phyloP scores from a whole-genome alignment of 169 alveolate genomes.

The Eimeria falciformis region DNA sequence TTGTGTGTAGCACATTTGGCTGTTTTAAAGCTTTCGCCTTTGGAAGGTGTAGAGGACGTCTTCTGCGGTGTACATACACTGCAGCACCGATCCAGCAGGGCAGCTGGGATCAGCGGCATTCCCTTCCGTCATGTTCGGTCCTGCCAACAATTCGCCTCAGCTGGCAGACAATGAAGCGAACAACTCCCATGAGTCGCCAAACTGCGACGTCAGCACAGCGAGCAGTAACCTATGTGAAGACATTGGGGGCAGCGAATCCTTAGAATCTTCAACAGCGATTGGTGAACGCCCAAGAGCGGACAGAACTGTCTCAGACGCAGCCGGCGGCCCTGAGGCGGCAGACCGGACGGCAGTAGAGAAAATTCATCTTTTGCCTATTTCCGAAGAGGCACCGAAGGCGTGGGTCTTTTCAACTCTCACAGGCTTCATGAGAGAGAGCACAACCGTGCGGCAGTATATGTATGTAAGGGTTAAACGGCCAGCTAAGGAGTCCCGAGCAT shows the following conservation, averaged over 20 bases:
- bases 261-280: too few relatives aligned
- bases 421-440: constrained; percentile 53
- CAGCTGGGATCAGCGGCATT: background rate
- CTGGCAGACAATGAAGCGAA: background rate
- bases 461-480: constrained; percentile 61
- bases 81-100: background rate
- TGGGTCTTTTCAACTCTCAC: constrained; percentile 66
- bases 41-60: too few relatives aligned
- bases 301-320: too few relatives aligned
- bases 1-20: background rate
- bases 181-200: background rate
- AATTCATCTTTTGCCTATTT: constrained; percentile 58
- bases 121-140: background rate
- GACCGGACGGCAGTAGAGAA: constrained; percentile 66
- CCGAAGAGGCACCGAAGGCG: constrained; percentile 50
- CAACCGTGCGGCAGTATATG: constrained; percentile 54
- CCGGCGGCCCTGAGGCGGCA: too few relatives aligned
- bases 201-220: background rate
- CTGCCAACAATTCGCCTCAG: background rate
- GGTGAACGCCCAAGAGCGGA: too few relatives aligned
- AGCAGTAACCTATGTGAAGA: background rate
- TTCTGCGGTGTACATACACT: too few relatives aligned
- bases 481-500: constrained; percentile 6
- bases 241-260: background rate
- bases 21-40: background rate